Base-by-base conservation (phyloP, 2,329 filamentous ascomycete species). In the Zymoseptoria tritici region DNA sequence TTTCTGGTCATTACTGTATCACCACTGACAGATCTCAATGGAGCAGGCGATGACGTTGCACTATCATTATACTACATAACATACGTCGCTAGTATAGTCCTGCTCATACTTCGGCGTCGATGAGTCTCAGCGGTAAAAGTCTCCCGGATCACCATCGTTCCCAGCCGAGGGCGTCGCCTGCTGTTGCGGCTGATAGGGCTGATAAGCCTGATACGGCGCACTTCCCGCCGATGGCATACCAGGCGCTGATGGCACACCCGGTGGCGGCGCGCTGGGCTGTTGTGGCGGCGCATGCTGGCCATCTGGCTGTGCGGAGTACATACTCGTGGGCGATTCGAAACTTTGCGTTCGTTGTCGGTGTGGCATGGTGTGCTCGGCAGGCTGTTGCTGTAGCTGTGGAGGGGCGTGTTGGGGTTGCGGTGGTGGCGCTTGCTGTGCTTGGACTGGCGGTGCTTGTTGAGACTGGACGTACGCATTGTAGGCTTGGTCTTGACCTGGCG, bases 251-350 rank as follows among this genome's bases (percentile, higher is more conserved):
- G 69, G 66, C 20, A 66, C 56, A 16, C 66, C 68, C 20, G 68
- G 68, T n/a, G 75, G 75, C 7, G 74, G 63, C 9, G 59, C 67
- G n/a, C 51, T 62, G n/a, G 66, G 66, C 57, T 68, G 66, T 36
- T 60, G 66, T 24, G 63, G 63, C 29, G 61, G 60, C 29, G 60
- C 58, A 21, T 54, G 51, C 24, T 64, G 64, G 11, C 57, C 60
- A n/a, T 64, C 58, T 31, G 58, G 61, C 46, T 69, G 68, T 36
- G 62, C 57, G 11, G 66, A 68, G 60, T 72, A 71, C 29, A 69
- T 55, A 26, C 63, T 68, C 11, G 65, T 62, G 5, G 71, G 67
- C 22, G 67, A 66, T 53, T 72, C 71, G 54, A 72, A 68, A 55
- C 66, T 68, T 24, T 66, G 60, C 49, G 66, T 67, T 31, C 70